Conservation (phyloP, 345 rosid species). For the Brassica incana region DNA sequence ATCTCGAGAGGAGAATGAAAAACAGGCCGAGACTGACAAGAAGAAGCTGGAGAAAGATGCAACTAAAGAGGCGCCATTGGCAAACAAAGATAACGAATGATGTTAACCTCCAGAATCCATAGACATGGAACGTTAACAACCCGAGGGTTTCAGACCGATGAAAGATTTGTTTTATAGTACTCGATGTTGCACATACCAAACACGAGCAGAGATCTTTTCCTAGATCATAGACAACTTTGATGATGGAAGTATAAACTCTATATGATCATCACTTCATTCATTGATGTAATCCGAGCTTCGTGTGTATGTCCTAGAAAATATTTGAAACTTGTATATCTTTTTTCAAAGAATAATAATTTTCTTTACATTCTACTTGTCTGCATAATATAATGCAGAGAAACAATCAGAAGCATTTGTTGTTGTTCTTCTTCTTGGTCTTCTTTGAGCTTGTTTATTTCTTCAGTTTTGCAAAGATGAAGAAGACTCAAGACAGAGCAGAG, state of each 20-base stretch:
- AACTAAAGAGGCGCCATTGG: conserved; percentile 58
- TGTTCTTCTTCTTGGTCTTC: not conserved
- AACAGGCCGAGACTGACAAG: conserved; percentile 80
- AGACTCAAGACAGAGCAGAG: conserved; percentile 47
- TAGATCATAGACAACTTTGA: conserved; percentile 22
- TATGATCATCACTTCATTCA: conserved; percentile 17
- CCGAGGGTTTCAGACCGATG: conserved; percentile 8
- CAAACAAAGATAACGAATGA: conserved; percentile 50
- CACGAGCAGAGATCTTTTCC: conserved; percentile 27
- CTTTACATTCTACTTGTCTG: conserved; percentile 16
- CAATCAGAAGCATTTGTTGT: conserved; percentile 16
- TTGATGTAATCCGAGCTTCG: conserved; percentile 25
- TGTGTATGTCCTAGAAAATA: conserved; percentile 3
- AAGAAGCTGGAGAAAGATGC: conserved; percentile 93
- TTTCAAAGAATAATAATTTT: conserved; percentile 3
- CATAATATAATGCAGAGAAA: conserved; percentile 11
- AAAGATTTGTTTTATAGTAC: conserved; percentile 20
- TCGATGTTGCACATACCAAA: conserved; percentile 33
- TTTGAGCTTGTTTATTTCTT: not conserved
- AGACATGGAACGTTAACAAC: conserved; percentile 37
- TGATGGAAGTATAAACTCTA: conserved; percentile 24
- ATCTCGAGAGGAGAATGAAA: conserved; percentile 81
- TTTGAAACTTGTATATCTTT: not conserved
- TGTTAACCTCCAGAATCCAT: conserved; percentile 24
- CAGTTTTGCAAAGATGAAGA: conserved; percentile 10